These are phyloP conservation scores for Chlamydomonas applanata DNA, from an alignment of 139 green algal species.

Conservation along the genomic window DNA sequence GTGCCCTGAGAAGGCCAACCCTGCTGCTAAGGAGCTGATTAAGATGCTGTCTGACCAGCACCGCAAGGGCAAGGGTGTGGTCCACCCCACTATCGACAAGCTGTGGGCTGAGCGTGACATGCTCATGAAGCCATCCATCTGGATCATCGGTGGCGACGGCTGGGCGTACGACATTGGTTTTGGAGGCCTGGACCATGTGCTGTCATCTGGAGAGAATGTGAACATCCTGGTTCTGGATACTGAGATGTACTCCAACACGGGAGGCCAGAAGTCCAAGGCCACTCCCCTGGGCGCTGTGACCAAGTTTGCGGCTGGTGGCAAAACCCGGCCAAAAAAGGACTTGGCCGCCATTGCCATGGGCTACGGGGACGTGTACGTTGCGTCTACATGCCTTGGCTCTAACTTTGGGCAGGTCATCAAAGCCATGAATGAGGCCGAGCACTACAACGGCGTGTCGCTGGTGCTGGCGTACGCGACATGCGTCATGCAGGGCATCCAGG, in stretches of 20 bases:
- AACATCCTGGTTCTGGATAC: conserved; percentile 66
- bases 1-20: conserved; percentile 13
- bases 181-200: conserved; percentile 61
- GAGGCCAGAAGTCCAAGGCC: conserved; percentile 60
- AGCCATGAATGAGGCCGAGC: conserved; percentile 44
- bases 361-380: conserved; percentile 59
- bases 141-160: conserved; percentile 63
- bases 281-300: conserved; percentile 51
- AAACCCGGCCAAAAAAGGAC: conserved; percentile 56
- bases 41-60: not conserved
- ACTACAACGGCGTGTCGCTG: conserved; percentile 46
- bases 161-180: conserved; percentile 69
- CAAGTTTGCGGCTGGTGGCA: conserved; percentile 61
- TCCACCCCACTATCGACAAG: not conserved
- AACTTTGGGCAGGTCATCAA: conserved; percentile 57
- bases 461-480: conserved; percentile 54
- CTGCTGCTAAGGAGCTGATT: conserved; percentile 22
- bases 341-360: conserved; percentile 38
- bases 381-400: conserved; percentile 44
- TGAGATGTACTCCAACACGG: conserved; percentile 64
- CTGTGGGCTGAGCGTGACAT: conserved; percentile 35
- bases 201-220: conserved; percentile 49
- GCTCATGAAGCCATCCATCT: conserved; percentile 60
- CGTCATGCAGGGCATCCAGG: conserved; percentile 44
- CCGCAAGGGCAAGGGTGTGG: conserved; percentile 2